Evolutionary conservation across 768 basidiomycete genomes (phyloP).

Genomic region (Kwoniella mangroviensis): DNA sequence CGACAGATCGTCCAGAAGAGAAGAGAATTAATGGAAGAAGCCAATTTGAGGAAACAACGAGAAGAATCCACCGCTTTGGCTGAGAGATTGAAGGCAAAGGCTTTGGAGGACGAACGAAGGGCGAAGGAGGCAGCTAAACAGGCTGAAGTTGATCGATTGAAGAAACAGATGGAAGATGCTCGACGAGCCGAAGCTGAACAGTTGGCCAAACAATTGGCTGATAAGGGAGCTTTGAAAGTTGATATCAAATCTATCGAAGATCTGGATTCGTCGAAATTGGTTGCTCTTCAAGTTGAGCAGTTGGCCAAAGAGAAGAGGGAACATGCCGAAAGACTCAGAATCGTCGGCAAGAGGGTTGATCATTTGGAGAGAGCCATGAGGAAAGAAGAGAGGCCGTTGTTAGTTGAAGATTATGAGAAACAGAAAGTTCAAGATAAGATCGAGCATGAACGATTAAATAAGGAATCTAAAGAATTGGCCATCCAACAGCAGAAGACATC

Average conservation of each 20-base stretch:
- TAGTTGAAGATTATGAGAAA: constrained; percentile 79
- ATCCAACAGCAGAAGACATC: constrained; percentile 68
- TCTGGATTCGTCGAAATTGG: constrained; percentile 81
- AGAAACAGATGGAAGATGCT: constrained; percentile 70
- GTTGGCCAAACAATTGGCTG: constrained; percentile 79
- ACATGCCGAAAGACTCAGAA: constrained; percentile 76
- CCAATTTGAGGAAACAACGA: constrained; percentile 81
- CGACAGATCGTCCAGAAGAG: constrained; percentile 83
- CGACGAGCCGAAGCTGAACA: constrained; percentile 82
- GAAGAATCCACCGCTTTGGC: constrained; percentile 81
- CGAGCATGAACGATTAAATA: constrained; percentile 70
- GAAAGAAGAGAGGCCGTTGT: constrained; percentile 85
- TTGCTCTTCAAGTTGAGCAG: constrained; percentile 89
- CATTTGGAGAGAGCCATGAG: constrained; percentile 94
- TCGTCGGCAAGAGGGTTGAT: constrained; percentile 86
- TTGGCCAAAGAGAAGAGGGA: constrained; percentile 96
- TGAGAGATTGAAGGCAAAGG: constrained; percentile 66
- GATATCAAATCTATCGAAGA: constrained; percentile 79
- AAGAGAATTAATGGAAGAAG: constrained; percentile 80
- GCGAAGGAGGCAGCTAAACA: constrained; percentile 70
- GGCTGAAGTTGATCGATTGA: constrained; percentile 62
- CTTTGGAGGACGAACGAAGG: constrained; percentile 69
- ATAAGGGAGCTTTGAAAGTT: constrained; percentile 71
- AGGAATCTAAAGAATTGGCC: constrained; percentile 65
- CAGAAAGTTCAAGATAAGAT: constrained; percentile 79